Base-by-base conservation (phyloP, 1,284 basidiomycete species). In the Golubevia pallescens region DNA sequence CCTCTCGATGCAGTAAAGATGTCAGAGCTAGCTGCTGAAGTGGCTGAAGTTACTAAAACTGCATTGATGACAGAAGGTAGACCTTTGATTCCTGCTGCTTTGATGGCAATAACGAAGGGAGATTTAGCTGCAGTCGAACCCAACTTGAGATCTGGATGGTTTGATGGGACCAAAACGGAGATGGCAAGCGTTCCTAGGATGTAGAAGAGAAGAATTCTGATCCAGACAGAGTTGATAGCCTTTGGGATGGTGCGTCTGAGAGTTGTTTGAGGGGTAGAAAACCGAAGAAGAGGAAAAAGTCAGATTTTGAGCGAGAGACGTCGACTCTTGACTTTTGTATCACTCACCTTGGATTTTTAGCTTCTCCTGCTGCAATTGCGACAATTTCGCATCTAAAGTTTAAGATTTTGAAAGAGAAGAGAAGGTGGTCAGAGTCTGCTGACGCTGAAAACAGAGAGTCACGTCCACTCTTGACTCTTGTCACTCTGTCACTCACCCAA, bases 21-120 rank as follows among this genome's bases (percentile, higher is more conserved):
- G 77, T 94, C 91, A 71, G 91, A 92, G 51, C 91, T 92, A 1
- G 92, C 93, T 3, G 94, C 93, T 4, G 92, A 94, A 89, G 92
- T 93, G 1, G 94, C 94, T 1, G 93, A 93, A 24, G 91, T 92
- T 63, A 95, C 86, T 32, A 96, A 88, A 80, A 90, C 91, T 5
- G 94, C 93, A 84, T 96, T 96, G 86, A 95, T 93, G 67, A 88
- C 90, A 61, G 89, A 89, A 2, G 93, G 92, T 1, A 94, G 86
- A 8, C 87, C 88, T 71, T 90, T 90, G 86, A 94, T 94, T 38
- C 92, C 91, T 1, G 93, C 91, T 54, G 87, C 88, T 75, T 89
- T 80, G 55, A 86, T 84, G 59, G 81, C 80, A 91, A 78, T 63
- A 53, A 80, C 71, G 19, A 73, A 81, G 48, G 79, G 76, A 0